A percentile compares a stretch with the other conserved stretches of the same genome.
These are phyloP conservation scores for Orbilia oligospora DNA, from an alignment of 2,329 filamentous ascomycete species.

Conservation along the genomic window DNA sequence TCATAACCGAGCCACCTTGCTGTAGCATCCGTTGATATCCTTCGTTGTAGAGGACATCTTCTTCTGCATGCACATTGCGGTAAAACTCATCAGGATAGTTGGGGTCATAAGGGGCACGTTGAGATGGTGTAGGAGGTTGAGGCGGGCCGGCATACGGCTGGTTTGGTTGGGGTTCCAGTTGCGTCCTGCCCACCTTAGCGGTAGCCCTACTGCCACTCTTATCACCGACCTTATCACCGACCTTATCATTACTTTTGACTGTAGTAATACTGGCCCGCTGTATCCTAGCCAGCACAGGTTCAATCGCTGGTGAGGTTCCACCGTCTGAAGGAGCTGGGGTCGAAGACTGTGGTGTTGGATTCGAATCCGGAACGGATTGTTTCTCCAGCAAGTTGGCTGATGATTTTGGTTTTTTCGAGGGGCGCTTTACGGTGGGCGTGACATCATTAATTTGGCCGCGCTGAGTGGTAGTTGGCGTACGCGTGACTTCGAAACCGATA, in stretches of 20 bases:
- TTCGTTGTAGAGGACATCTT: conserved; percentile 7
- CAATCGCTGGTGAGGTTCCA: background rate
- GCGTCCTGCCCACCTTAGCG: background rate
- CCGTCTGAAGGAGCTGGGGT: background rate
- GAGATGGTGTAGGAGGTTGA: background rate
- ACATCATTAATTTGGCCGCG: conserved; percentile 20
- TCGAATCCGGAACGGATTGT: background rate
- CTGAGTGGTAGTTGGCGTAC: conserved; percentile 18
- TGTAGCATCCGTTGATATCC: conserved; percentile 14
- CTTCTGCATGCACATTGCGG: conserved; percentile 2
- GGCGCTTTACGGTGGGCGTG: conserved; percentile 13
- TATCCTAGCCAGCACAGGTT: conserved; percentile 6
- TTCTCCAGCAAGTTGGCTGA: background rate
- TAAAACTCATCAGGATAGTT: conserved; percentile 11
- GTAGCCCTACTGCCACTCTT: background rate
- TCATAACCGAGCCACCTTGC: background rate
- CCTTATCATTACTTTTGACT: background rate
- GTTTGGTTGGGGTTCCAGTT: background rate
- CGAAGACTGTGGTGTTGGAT: background rate
- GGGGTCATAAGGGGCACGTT: background rate
- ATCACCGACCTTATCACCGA: background rate
- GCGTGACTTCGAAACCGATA: background rate
- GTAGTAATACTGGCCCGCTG: conserved; percentile 3
- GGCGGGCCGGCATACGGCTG: background rate
- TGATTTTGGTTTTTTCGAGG: conserved; percentile 9